Evolutionary conservation across 805 yeast species (phyloP), one percentile per base, ranked within the genome.

Genomic region (Grigorovia transvaalensis): DNA sequence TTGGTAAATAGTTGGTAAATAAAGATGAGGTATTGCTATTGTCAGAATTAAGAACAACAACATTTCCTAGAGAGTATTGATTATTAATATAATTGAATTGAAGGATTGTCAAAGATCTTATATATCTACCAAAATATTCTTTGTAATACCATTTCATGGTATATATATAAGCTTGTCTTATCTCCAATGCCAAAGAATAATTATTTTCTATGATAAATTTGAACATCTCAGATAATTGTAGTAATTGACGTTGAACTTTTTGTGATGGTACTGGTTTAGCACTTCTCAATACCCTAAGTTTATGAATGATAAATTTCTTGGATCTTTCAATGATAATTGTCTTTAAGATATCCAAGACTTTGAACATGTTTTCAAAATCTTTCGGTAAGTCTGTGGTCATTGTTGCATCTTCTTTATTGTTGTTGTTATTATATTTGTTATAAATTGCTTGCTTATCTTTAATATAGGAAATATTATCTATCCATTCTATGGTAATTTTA

Each of bases 81-180:
- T 71, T 74, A 55, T 84, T 93, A 9, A 84, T 77, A 20, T 69
- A 68, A 49, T 75, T 73, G 17, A 82, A 56, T 45, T 76, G 78
- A 53, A 88, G 66, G 57, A 80, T 80, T 54, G 85, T 85, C 49
- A 90, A 67, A 0, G 95, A 81, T 54, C 82, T 79, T 42, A 83
- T 67, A 68, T 89, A 90, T 56, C 89, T 79, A 17, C 83, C 81
- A 62, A 90, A 91, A 58, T 85, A 79, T 52, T 84, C 77, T 53
- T 77, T 74, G 65, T 93, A 93, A 70, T 91, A 93, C 99, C 99
- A 93, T 60, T 79, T 74, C 87, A 93, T 90, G 2, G 98, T 91
- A 60, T 81, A 82, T 18, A 82, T 71, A 65, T 93, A 93, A 0
- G 97, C 98, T 59, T 78, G 77, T 51, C 81, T 76, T 43, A 93